Evolutionary conservation across 2,329 filamentous ascomycete species (phyloP), one percentile per base, ranked within the genome.

Genomic region (Rutstroemia sp.): DNA sequence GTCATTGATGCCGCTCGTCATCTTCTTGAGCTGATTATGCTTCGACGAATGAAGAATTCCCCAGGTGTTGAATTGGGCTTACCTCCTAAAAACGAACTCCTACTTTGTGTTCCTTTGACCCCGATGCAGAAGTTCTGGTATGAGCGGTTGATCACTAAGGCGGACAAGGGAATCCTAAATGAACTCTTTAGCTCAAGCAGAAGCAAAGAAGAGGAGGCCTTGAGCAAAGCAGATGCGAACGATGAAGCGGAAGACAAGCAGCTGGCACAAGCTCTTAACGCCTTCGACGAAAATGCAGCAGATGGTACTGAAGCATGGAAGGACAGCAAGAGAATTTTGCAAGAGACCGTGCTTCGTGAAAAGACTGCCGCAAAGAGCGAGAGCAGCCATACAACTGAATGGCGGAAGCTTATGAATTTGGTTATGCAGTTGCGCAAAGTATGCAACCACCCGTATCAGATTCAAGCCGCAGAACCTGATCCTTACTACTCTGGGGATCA

Each of bases 371-470:
- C 58, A 19, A 47, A 46, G 12, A 55, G 58, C 9, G 64, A 65
- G 19, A 62, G 62, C 19, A 61, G 62, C 3, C 71, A 68, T 25
- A 64, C 67, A 4, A 7, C 27, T 39, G 70, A 73, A 3, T 79
- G 76, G 76, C 70, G 72, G 44, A 76, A 75, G 60, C 74, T 97
- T 53, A 95, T 87, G 79, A 97, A 99, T 65, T 94, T 99, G 37
- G 73, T 99, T 47, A 89, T 96, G 81, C 94, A 97, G 70, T 78
- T 99, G 17, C 83, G 94, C 19, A 97, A 96, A 69, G 95, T 91
- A 59, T 78, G 97, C 4, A 96, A 92, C 62, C 94, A 99, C 71
- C 92, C 94, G 0, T 99, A 69, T 41, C 63, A 66, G 21, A 63
- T 69, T n/a, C 21, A 42, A 6, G 57, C 67, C 51, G 66, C 64